phyloP scores from a whole-genome alignment of 1,139 yeast genomes.

The Arxiozyma bovina region DNA sequence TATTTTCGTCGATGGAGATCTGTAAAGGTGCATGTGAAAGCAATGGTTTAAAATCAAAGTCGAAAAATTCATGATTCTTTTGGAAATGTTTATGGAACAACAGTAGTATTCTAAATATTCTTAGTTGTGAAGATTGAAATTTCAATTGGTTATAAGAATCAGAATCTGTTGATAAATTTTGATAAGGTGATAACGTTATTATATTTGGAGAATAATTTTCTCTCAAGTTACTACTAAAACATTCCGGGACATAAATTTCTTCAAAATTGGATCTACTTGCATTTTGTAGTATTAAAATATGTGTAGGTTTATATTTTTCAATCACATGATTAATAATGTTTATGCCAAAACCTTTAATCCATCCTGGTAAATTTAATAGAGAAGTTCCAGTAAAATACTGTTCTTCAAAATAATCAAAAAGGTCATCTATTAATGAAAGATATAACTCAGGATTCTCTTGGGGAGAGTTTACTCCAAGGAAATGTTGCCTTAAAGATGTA shows the following conservation, averaged over 20 bases:
- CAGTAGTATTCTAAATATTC: slow-evolving; percentile 43
- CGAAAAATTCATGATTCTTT: slow-evolving; percentile 2
- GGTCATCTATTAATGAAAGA: slow-evolving; percentile 36
- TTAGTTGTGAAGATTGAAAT: slow-evolving; percentile 39
- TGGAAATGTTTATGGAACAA: slow-evolving; percentile 42
- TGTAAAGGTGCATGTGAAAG: slow-evolving; percentile 41
- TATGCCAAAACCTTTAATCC: slow-evolving; percentile 86
- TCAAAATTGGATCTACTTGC: slow-evolving; percentile 22
- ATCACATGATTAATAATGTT: slow-evolving; percentile 50
- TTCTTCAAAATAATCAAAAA: slow-evolving; percentile 35
- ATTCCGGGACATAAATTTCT: slow-evolving; percentile 23
- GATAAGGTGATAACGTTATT: slow-evolving; percentile 9
- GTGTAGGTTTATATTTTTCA: slow-evolving; percentile 42
- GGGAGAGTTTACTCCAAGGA: slow-evolving; percentile 68
- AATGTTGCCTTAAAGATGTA: slow-evolving; percentile 35
- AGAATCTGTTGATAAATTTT: background rate
- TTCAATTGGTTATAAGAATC: slow-evolving; percentile 7
- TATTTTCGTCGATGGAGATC: slow-evolving; percentile 36
- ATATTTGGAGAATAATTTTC: slow-evolving; percentile 17
- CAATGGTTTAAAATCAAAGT: slow-evolving; percentile 47
- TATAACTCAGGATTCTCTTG: slow-evolving; percentile 59
- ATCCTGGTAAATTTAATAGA: slow-evolving; percentile 80
- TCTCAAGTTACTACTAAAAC: slow-evolving; percentile 15
- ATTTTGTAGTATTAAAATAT: slow-evolving; percentile 43
- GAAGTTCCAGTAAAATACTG: slow-evolving; percentile 36